phyloP scores from a whole-genome alignment of 257 asterid species.

The Gardenia jasminoides region DNA sequence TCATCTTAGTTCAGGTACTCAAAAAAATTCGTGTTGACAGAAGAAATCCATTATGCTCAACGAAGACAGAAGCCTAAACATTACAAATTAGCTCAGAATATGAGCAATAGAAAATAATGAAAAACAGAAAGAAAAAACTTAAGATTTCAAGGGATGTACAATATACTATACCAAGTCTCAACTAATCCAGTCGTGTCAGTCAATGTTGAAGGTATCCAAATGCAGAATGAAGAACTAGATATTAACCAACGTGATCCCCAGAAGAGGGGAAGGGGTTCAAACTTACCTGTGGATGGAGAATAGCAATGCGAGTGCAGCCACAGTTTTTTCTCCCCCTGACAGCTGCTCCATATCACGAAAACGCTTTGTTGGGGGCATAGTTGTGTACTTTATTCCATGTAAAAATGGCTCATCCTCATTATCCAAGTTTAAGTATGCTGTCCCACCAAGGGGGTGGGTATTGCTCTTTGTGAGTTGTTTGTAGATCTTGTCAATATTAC shows the following conservation, averaged over 20 bases:
- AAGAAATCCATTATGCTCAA: background rate
- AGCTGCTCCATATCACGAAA: slow-evolving; percentile 92
- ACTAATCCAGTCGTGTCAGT: background rate
- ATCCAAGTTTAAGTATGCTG: slow-evolving; percentile 87
- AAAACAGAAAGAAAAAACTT: background rate
- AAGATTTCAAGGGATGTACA: background rate
- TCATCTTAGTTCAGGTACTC: background rate
- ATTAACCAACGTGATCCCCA: background rate
- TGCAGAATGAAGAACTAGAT: background rate
- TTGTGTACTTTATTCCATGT: slow-evolving; percentile 88
- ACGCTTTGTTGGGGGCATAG: slow-evolving; percentile 98
- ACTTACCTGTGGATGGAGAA: slow-evolving; percentile 90
- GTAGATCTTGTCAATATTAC: slow-evolving; percentile 83
- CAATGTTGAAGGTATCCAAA: background rate
- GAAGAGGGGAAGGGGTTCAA: background rate
- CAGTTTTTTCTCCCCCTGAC: slow-evolving; percentile 99
- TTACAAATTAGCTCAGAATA: background rate
- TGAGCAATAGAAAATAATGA: background rate
- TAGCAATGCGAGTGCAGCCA: slow-evolving; percentile 97
- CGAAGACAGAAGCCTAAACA: background rate
- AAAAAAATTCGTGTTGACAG: background rate
- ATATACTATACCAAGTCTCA: background rate
- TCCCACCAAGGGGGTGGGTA: slow-evolving; percentile 94
- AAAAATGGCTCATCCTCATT: slow-evolving; percentile 94
- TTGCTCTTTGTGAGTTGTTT: slow-evolving; percentile 88